Evolutionary conservation across 352 stramenopile species (phyloP), one percentile per base, ranked within the genome.

Genomic region (Phytophthora pisi): DNA sequence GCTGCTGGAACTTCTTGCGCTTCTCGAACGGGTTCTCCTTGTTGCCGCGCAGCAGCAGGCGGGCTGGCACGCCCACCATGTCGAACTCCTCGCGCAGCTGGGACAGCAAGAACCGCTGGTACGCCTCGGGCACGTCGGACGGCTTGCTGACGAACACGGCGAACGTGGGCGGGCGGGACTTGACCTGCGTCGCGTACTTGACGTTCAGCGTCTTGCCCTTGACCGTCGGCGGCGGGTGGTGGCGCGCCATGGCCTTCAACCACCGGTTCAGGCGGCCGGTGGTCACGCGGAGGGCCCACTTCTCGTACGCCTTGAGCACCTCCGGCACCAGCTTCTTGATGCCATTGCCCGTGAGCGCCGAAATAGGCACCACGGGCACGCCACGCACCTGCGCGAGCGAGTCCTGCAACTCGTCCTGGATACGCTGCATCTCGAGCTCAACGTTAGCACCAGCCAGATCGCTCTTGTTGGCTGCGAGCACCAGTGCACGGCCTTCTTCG

Each of bases 141-240:
- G 86, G 84, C 51, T 89, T 91, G 78, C 88, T 95, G 4, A 93
- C 86, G 57, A 95, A 95, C 58, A 94, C 68, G 0, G 83, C 88
- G 51, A 95, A 95, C 5, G 88, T 95, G 38, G 88, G 88, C 28
- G 86, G 86, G 0, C 88, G 84, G 2, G 84, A 80, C 77, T 94
- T 95, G 51, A 95, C 83, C 65, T 95, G 88, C 31, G 88, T 94
- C 55, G 87, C 81, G 81, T 95, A 95, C 74, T 95, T 95, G 78
- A 95, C 70, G 66, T 95, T 95, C 36, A 94, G 68, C 54, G 82
- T 78, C 77, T 95, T 95, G 73, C 88, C 88, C 61, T 91, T 92
- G 61, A 93, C 66, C 4, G 82, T 91, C 64, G 88, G 88, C 45
- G 88, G 86, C 47, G 86, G 86, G 71, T 95, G 88, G 68, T 95